Percentiles rank a stretch among this genome's conserved stretches.
Evolutionary conservation across 306 rosid genomes (phyloP).

Genomic region (Acacia confusa): DNA sequence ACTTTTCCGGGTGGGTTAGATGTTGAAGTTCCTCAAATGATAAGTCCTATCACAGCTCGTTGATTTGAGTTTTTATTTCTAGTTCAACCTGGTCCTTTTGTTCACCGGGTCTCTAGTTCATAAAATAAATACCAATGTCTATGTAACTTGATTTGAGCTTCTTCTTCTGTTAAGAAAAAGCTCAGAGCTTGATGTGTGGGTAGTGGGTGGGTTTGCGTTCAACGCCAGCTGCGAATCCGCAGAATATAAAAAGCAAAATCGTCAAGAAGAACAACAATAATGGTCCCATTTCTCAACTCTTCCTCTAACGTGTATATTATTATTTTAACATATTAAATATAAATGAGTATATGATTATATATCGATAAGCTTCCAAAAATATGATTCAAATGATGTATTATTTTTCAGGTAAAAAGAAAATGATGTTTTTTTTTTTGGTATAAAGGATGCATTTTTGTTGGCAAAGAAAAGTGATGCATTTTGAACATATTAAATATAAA

Average conservation of each 20-base stretch:
- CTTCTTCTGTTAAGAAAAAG: not conserved
- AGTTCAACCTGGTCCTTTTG: constrained; percentile 17
- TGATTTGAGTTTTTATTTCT: not conserved
- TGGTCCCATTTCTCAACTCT: not conserved
- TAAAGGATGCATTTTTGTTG: too few relatives aligned
- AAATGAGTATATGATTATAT: not conserved
- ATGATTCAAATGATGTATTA: not conserved
- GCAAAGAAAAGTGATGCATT: too few relatives aligned
- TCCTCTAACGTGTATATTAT: not conserved
- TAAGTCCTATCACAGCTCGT: constrained; percentile 18
- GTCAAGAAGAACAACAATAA: too few relatives aligned
- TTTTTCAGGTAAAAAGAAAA: too few relatives aligned
- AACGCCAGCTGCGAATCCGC: not conserved
- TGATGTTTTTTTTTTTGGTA: too few relatives aligned
- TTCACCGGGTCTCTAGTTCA: not conserved
- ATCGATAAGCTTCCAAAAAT: not conserved
- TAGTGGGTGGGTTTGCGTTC: not conserved
- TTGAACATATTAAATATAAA: not conserved
- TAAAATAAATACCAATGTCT: not conserved
- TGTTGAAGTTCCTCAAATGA: constrained; percentile 21
- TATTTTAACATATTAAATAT: not conserved
- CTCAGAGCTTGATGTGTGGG: not conserved
- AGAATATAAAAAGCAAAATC: not conserved
- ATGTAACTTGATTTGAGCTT: not conserved
- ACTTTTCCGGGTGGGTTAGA: constrained; percentile 11